Evolutionary conservation across 1,284 basidiomycete genomes (phyloP), one percentile per base, ranked within the genome.

Genomic region (Volvariella volvacea): DNA sequence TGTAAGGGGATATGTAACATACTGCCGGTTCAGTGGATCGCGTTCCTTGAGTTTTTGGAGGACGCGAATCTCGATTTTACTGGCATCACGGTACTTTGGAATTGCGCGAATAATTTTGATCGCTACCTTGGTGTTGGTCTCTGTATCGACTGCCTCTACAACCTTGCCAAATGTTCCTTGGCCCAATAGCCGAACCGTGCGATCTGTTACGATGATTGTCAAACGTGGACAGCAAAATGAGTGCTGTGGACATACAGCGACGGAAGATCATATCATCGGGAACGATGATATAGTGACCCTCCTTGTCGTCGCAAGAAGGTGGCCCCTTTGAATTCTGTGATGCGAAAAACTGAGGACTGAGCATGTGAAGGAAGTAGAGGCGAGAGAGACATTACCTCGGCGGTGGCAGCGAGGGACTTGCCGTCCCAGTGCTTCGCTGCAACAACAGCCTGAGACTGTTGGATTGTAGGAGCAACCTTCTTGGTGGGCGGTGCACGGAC

Each of bases 101-200:
- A 97, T 92, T 25, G 91, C 90, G 41, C 93, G 83, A 56, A 99
- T 99, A 52, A 99, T 94, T 78, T 99, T 99, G 73, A 99, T 93
- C 34, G 96, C 96, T 19, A 99, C 95, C 58, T 82, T 77, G 54
- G 73, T 75, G 53, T 83, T 81, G 45, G 77, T 84, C 52, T 85
- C 76, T 30, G 80, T 80, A 67, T 97, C 92, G 56, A 88, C 66
- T 30, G 93, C 93, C 62, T 98, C 92, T 44, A 99, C 94, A 21
- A 99, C 96, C 66, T 99, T 99, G 53, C 96, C 96, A 59, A 99
- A 99, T 4, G 96, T 99, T 4, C 96, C 96, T 68, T 99, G 96
- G 14, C 96, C 96, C 2, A 99, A 74, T 32, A 95, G 72, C 44
- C 83, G 78, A 43, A 94, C 80, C 45, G 95, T 97, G 49, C 88